Base-by-base conservation (phyloP, 2,329 filamentous ascomycete species). In the Sporothrix variecibatus region DNA sequence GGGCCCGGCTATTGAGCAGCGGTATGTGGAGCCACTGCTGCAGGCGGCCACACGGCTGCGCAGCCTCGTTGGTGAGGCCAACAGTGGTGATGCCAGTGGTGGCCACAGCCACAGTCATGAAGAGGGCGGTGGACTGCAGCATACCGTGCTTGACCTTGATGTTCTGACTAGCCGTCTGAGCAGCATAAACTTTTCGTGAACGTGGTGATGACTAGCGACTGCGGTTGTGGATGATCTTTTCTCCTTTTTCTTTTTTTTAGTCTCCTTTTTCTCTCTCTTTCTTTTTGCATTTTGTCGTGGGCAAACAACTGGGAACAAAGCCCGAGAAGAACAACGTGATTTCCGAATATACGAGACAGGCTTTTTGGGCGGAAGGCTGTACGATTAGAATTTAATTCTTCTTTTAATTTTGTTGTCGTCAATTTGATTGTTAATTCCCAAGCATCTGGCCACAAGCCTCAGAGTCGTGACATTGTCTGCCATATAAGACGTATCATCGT, bases 11-110 rank as follows among this genome's bases (percentile, higher is more conserved):
- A 86, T 91, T 28, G 86, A 88, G 79, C 86, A 89, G 77, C 83
- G 89, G 40, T 91, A 89, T 79, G 83, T 88, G 1, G 84, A 86
- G 72, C 90, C 90, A 2, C 78, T 91, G 68, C 76, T 85, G 69
- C 80, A 82, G 38, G 84, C 85, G 0, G 84, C 75, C 0, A 23
- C 23, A 7, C 64, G 72, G 2, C 73, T 78, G 49, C 73, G 60
- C 34, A 53, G 20, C 15, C 51, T 64, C 34, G 56, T 74, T 51
- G 75, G 34, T 5, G 67, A 64, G 43, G 4, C 43, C 6, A 6
- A 2, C 6, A 49, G 43, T 20, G 71, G 43, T 26, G 23, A 51
- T 38, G n/a, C 6, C 28, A n/a, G 12, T n/a, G 20, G 72, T n/a
- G 38, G 9, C 12, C 20, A 65, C 7, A 20, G 51, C 2, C 51